Evolutionary conservation across 306 rosid genomes (phyloP), one percentile per base, ranked within the genome.

Genomic region (Lablab purpureus): DNA sequence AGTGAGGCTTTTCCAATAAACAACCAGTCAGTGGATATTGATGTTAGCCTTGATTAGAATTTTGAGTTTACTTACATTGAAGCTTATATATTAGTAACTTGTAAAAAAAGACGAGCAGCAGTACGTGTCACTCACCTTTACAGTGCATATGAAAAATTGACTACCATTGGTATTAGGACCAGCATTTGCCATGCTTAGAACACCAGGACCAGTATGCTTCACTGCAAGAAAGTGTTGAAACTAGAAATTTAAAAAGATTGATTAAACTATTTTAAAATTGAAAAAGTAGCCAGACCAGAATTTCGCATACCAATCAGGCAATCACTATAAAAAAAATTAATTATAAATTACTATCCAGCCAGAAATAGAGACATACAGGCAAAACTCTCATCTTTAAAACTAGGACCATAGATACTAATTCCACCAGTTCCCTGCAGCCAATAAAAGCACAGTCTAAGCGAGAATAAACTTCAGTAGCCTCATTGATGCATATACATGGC

Each of bases 181-280:
- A 0, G 97, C 97, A 82, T 92, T 94, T 21, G 97, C 98, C 98
- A 94, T 94, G 89, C 98, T 94, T 90, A 94, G 80, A 81, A 92
- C 91, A 73, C 98, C 98, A 71, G 98, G 89, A 56, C 97, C 98
- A 32, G 84, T 80, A 86, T 94, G 98, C 82, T 90, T 94, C 92
- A 92, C 98, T 90, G 95, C 90, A 88, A 73, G 54, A 51, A 83
- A 64, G 73, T 74, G 75, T 71, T 54, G 71, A 82, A 65, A 65
- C 49, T 56, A 72, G 68, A 64, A 43, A 41, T 40, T 45, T 55
- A 55, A 49, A 54, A 50, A 64, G 22, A 59, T 8, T 49, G 43
- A 71, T 25, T 11, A 50, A 32, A 47, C 36, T 15, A 78, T 10
- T 75, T 23, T 65, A 14, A n/a, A 67, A 21, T 34, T 34, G n/a